phyloP scores from a whole-genome alignment of 495 filamentous ascomycete genomes.

The Neurospora pannonica region DNA sequence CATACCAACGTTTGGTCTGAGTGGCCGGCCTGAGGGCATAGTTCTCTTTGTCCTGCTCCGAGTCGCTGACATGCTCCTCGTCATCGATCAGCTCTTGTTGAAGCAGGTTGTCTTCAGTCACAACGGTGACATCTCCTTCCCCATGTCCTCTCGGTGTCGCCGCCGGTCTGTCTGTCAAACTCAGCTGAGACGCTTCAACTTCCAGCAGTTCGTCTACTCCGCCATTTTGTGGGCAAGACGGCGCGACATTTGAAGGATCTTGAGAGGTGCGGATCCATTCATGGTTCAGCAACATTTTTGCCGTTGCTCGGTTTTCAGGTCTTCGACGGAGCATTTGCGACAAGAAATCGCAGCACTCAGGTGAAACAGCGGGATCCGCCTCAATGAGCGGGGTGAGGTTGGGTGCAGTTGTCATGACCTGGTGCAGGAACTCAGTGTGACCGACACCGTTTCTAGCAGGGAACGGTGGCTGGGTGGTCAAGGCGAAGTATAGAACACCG shows the following conservation, averaged over 20 bases:
- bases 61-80: slow-evolving; percentile 18
- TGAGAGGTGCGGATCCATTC: slow-evolving; percentile 52
- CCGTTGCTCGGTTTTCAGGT: slow-evolving; percentile 57
- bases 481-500: slow-evolving; percentile 75
- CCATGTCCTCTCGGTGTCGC: slow-evolving; percentile 9
- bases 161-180: slow-evolving; percentile 35
- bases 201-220: slow-evolving; percentile 33
- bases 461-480: slow-evolving; percentile 70
- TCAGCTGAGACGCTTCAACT: slow-evolving; percentile 61
- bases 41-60: slow-evolving; percentile 35
- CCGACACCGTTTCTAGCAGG: slow-evolving; percentile 48
- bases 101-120: slow-evolving; percentile 22
- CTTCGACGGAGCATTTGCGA: slow-evolving; percentile 62
- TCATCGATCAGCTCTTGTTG: slow-evolving; percentile 38
- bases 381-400: slow-evolving; percentile 49
- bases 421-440: slow-evolving; percentile 60
- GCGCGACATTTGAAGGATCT: slow-evolving; percentile 18
- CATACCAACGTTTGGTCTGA: slow-evolving; percentile 55
- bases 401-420: slow-evolving; percentile 65
- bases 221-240: slow-evolving; percentile 36
- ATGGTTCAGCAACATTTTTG: slow-evolving; percentile 53
- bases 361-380: slow-evolving; percentile 43
- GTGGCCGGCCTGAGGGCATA: slow-evolving; percentile 26
- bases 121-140: neutral
- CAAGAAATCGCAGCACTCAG: slow-evolving; percentile 62